Evolutionary conservation across 2,329 filamentous ascomycete species (phyloP), one percentile per base, ranked within the genome.

Genomic region (Capronia coronata): DNA sequence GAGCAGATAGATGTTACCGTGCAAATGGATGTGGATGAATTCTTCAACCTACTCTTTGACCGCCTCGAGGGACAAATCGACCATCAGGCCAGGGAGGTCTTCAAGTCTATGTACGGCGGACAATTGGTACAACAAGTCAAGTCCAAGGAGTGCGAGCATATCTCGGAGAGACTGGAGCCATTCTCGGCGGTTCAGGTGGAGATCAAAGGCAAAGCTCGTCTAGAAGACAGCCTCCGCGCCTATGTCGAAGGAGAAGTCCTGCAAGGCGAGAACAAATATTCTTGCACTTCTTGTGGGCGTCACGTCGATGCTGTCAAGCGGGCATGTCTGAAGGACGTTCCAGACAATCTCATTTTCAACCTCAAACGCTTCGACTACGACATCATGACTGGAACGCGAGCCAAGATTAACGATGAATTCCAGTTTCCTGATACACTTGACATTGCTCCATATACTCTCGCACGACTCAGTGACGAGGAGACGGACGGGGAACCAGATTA

Each of bases 221-320:
- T 98, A 1, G 76, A 87, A 61, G 89, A 96, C 58, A 97, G 93
- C 63, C 74, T 98, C 11, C 82, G 89, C 60, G 88, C 91, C n/a
- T 97, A 95, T 65, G 89, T 97, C 10, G 87, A 94, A 64, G 93
- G 93, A 2, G 93, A 98, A 68, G 82, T 93, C 29, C 90, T 98
- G 85, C 88, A 95, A 73, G 93, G 94, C 58, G 89, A 95, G 62
- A 97, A 98, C 72, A 96, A 95, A 70, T 98, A 97, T 73, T 94
- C 94, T 58, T 98, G 93, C 69, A 90, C 89, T 23, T 85, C 81
- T 3, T 98, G 93, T 65, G 86, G 88, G 54, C 80, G 80, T 9
- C 86, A 93, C 61, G 93, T 98, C 13, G 86, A 96, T 67, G 93
- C 93, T 16, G 87, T 97, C 58, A 96, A 95, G 67, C 80, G 87